Evolutionary conservation across 2,329 filamentous ascomycete genomes (phyloP).

Genomic region (Scytalidium lignicola): DNA sequence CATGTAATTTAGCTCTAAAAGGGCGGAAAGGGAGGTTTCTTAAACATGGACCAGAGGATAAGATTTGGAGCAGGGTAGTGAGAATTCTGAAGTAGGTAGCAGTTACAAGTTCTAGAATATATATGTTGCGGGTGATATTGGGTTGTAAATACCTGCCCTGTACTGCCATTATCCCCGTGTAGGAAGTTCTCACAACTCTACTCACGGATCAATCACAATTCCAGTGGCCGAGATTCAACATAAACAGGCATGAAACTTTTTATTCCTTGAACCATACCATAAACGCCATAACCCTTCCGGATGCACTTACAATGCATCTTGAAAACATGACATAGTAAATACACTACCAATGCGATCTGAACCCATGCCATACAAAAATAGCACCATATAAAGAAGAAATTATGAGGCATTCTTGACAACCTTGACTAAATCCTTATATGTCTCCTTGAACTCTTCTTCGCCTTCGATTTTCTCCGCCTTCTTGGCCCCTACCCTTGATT

Average conservation of each 20-base stretch:
- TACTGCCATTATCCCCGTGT: too few relatives aligned
- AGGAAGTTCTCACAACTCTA: too few relatives aligned
- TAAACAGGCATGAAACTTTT: neutral
- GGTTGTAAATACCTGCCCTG: too few relatives aligned
- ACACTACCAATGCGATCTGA: neutral
- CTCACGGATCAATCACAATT: too few relatives aligned
- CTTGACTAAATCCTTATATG: slow-evolving; percentile 61
- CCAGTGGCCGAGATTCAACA: neutral
- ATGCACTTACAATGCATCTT: neutral
- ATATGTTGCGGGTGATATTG: too few relatives aligned
- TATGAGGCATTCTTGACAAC: slow-evolving; percentile 48
- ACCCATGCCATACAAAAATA: neutral
- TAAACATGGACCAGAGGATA: too few relatives aligned
- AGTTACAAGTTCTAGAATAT: too few relatives aligned
- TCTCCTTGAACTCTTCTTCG: slow-evolving; percentile 56
- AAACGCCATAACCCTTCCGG: neutral
- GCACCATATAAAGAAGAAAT: neutral
- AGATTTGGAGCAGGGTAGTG: too few relatives aligned
- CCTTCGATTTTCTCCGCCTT: slow-evolving; percentile 38
- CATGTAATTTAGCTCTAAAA: too few relatives aligned
- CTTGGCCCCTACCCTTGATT: slow-evolving; percentile 41
- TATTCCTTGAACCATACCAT: neutral
- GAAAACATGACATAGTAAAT: neutral
- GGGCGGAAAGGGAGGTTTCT: too few relatives aligned
- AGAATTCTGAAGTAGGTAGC: too few relatives aligned